Conservation (phyloP, 1,284 basidiomycete species). For the Fereydounia khargensis region DNA sequence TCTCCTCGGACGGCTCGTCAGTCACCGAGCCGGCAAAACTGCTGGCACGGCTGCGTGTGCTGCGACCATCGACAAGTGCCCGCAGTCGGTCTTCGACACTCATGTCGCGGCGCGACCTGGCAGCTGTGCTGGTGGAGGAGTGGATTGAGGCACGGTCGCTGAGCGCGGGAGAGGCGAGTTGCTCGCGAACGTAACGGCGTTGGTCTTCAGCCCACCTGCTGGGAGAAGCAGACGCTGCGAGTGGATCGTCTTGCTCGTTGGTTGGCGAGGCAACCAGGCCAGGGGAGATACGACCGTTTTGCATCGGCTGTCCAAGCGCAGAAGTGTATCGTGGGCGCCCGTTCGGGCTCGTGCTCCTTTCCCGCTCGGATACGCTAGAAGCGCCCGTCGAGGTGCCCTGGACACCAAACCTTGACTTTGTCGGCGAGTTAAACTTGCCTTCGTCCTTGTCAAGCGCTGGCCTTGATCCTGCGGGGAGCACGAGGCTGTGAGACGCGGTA, state of each 20-base stretch:
- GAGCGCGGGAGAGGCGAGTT: neutral
- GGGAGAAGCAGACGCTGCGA: neutral
- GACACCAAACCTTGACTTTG: conserved; percentile 22
- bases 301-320: conserved; percentile 40
- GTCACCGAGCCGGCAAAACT: conserved; percentile 3
- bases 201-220: neutral
- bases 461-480: conserved; percentile 10
- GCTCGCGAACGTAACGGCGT: neutral
- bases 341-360: conserved; percentile 25
- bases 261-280: neutral
- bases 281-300: conserved; percentile 20
- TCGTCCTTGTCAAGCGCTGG: conserved; percentile 22
- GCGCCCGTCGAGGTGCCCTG: conserved; percentile 8
- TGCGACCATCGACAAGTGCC: conserved; percentile 18
- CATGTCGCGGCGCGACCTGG: conserved; percentile 2
- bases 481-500: conserved; percentile 2
- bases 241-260: neutral
- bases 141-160: conserved; percentile 1
- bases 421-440: conserved; percentile 15
- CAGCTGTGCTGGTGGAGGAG: neutral
- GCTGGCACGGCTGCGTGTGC: neutral
- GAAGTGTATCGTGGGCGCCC: conserved; percentile 38
- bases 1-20: neutral
- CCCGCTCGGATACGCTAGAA: too few species aligned
- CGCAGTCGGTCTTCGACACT: conserved; percentile 41